phyloP scores from a whole-genome alignment of 2,329 filamentous ascomycete species.

The Aaosphaeria arxii region DNA sequence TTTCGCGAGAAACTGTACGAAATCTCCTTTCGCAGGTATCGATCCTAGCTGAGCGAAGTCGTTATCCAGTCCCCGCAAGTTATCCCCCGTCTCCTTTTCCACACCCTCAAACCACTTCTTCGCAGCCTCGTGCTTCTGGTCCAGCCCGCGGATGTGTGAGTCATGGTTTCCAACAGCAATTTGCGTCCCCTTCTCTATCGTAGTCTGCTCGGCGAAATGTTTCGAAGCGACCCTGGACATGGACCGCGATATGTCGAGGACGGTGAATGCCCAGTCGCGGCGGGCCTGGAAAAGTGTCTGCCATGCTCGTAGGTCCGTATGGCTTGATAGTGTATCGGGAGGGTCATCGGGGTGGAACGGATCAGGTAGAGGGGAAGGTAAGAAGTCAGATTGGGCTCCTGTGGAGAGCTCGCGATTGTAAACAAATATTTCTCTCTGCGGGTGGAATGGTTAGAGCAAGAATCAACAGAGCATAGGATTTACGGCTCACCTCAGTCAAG shows the following conservation, averaged over 20 bases:
- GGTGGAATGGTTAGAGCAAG: conserved; percentile 6
- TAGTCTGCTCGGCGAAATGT: conserved; percentile 69
- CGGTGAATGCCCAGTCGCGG: conserved; percentile 70
- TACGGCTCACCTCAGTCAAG: conserved; percentile 65
- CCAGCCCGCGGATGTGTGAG: conserved; percentile 67
- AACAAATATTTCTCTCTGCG: conserved; percentile 81
- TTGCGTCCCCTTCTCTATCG: conserved; percentile 75
- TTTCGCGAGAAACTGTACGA: conserved; percentile 52
- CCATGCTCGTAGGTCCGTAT: conserved; percentile 83
- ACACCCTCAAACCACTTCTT: conserved; percentile 68
- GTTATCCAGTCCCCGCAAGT: conserved; percentile 65
- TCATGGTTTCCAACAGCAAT: conserved; percentile 85
- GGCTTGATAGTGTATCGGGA: conserved; percentile 79
- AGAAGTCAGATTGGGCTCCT: conserved; percentile 45
- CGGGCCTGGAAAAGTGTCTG: conserved; percentile 79
- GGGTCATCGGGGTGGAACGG: conserved; percentile 59
- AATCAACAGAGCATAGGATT: not conserved
- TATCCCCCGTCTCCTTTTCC: conserved; percentile 63
- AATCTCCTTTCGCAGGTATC: conserved; percentile 63
- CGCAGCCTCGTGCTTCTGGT: conserved; percentile 68
- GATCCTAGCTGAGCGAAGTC: conserved; percentile 64
- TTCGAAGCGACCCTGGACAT: conserved; percentile 63
- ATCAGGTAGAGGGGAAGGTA: conserved; percentile 54
- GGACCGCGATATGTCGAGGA: conserved; percentile 66
- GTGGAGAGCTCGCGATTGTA: conserved; percentile 69